A percentile compares a stretch with the other conserved stretches of the same genome.
phyloP scores from a whole-genome alignment of 495 filamentous ascomycete genomes.

The Corynascus novoguineensis region DNA sequence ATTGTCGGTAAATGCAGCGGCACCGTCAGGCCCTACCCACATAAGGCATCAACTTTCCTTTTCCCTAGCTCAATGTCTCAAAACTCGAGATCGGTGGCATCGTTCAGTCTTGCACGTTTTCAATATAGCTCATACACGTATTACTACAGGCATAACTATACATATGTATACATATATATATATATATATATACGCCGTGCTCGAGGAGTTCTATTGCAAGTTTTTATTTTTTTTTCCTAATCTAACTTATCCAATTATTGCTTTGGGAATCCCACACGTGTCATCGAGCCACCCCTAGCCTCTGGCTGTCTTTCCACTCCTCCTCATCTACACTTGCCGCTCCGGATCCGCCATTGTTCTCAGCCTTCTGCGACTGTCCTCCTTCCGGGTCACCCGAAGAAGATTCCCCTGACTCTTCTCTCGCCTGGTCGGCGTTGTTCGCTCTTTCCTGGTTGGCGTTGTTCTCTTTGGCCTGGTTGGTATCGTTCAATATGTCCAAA shows the following conservation, averaged over 20 bases:
- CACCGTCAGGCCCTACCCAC: too few relatives aligned
- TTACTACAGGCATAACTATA: too few relatives aligned
- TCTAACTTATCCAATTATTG: not conserved
- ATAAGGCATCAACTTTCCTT: too few relatives aligned
- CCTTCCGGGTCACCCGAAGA: not conserved
- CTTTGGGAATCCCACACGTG: not conserved
- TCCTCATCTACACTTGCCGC: not conserved
- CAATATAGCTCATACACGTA: too few relatives aligned
- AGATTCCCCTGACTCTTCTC: not conserved
- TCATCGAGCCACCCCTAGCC: not conserved
- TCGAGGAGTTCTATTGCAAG: too few relatives aligned
- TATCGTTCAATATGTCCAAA: slow-evolving; percentile 2
- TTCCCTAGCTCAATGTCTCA: too few relatives aligned
- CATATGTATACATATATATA: too few relatives aligned
- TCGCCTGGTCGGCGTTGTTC: not conserved
- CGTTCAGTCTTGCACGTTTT: too few relatives aligned
- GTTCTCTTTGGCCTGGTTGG: not conserved
- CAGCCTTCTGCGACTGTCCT: not conserved
- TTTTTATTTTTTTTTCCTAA: not conserved
- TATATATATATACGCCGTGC: too few relatives aligned
- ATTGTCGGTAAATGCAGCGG: too few relatives aligned
- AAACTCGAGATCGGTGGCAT: too few relatives aligned
- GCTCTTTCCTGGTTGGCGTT: slow-evolving; percentile 11
- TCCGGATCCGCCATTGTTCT: not conserved
- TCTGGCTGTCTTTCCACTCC: not conserved